Evolutionary conservation across 2,329 filamentous ascomycete species (phyloP).

Genomic region (Exophiala calicioides): DNA sequence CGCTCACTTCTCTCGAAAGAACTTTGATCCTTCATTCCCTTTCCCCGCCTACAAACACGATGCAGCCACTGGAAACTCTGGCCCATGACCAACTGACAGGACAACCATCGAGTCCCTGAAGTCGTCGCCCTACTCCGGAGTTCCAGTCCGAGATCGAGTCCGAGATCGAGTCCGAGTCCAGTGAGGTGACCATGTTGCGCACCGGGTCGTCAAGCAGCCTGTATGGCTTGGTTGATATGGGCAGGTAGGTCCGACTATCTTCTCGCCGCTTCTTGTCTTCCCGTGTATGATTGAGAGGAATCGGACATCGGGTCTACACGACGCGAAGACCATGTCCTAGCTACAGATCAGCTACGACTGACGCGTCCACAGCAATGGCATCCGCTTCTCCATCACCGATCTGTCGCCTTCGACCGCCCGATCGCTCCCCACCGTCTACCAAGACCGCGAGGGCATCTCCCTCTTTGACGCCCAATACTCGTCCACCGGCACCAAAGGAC

Average conservation of each 20-base stretch:
- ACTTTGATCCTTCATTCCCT: too few species aligned
- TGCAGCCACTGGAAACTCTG: too few species aligned
- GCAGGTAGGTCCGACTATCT: slow-evolving; percentile 37
- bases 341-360: too few species aligned
- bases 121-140: too few species aligned
- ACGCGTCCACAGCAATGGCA: slow-evolving; percentile 70
- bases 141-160: too few species aligned
- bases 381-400: slow-evolving; percentile 86
- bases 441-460: slow-evolving; percentile 77
- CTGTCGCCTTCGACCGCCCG: slow-evolving; percentile 70
- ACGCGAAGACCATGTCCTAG: too few species aligned
- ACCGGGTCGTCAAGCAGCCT: slow-evolving; percentile 30
- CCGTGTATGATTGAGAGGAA: not conserved
- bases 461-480: slow-evolving; percentile 74
- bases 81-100: too few species aligned
- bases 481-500: slow-evolving; percentile 43
- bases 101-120: too few species aligned
- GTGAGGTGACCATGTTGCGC: slow-evolving; percentile 17
- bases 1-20: too few species aligned
- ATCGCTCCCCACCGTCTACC: slow-evolving; percentile 74
- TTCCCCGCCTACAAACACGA: too few species aligned
- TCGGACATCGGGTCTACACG: too few species aligned
- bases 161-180: too few species aligned
- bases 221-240: slow-evolving; percentile 45
- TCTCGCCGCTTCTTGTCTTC: not conserved